Evolutionary conservation across 805 yeast species (phyloP), one percentile per base, ranked within the genome.

Genomic region (Barnettozyma siamensis): DNA sequence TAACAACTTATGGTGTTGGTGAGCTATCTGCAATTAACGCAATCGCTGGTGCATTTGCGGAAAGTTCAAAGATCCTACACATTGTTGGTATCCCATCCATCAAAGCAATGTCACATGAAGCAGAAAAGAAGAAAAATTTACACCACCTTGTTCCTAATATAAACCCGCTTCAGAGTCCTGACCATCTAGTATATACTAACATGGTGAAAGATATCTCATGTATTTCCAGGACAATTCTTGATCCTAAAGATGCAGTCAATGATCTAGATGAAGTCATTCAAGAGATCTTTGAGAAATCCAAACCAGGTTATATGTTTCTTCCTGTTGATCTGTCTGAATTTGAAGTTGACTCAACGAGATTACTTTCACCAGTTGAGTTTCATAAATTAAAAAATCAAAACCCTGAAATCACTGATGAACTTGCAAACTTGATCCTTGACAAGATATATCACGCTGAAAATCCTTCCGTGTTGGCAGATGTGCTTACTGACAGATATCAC

Each of bases 1-100:
- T 76, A 41, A 64, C 69, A 4, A 88, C 96, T 4, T 85, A 71
- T 61, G 96, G 96, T 38, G 96, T 88, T 15, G 96, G 96, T 43
- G 96, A 88, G 59, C 70, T 87, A 47, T 78, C 88, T 44, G 94
- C 95, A 2, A 55, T 87, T 46, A 87, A 87, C 62, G 95, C 94
- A 36, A 66, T 86, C 41, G 70, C 88, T 26, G 95, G 95, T 37
- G 76, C 95, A 0, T 82, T 74, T 65, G 83, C 95, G 27, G 96
- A 88, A 63, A 75, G 70, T 50, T 81, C 82, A 33, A 93, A 93
- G 7, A 66, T 88, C 2, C 66, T 88, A 43, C 95, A 87, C 62
- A 80, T 88, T 49, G 95, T 88, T 15, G 96, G 96, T 31, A 76
- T 82, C 28, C 66, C 73, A 19, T 52, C 55, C 4, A 35, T 51